Conservation (phyloP, 768 basidiomycete species). For the Mrakia blollopis region DNA sequence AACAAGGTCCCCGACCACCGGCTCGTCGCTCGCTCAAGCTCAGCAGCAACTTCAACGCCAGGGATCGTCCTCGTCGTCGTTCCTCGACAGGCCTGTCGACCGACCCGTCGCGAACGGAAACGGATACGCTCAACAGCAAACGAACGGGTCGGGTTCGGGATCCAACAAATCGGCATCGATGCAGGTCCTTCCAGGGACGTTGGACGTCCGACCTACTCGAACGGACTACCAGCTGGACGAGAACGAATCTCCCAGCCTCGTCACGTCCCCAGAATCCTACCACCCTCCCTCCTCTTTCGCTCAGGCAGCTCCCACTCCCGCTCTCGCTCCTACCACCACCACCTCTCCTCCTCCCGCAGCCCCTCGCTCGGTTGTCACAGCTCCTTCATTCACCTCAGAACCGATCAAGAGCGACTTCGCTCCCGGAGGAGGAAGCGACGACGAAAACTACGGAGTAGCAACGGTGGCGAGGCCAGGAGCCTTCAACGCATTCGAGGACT, state of each 20-base stretch:
- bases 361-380: background rate
- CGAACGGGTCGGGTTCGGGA: background rate
- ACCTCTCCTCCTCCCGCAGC: background rate
- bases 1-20: background rate
- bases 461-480: conserved; percentile 5
- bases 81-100: background rate
- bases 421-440: background rate
- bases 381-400: too few relatives aligned
- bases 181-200: conserved; percentile 8
- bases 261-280: conserved; percentile 7
- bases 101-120: background rate
- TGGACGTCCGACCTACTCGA: background rate
- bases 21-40: background rate
- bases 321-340: too few relatives aligned
- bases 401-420: conserved; percentile 3
- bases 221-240: background rate
- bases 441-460: background rate
- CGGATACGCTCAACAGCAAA: background rate
- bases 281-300: background rate
- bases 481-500: background rate
- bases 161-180: conserved; percentile 5
- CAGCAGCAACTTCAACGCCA: background rate
- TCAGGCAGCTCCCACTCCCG: background rate
- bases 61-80: background rate
- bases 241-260: background rate